phyloP scores from a whole-genome alignment of 441 rosid genomes.

The Macaranga tanarius region DNA sequence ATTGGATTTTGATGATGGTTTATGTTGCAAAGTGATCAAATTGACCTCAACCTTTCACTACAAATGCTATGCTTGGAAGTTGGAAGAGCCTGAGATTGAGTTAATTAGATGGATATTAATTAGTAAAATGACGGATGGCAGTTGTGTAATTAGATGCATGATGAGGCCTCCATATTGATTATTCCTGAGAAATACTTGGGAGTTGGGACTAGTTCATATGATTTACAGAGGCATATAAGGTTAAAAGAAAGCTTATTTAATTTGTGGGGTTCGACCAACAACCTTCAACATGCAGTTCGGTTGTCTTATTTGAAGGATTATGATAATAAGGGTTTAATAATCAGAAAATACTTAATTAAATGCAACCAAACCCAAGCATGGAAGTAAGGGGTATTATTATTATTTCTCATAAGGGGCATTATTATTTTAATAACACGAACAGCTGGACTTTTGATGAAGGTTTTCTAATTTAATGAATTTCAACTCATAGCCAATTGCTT shows the following conservation, averaged over 20 bases:
- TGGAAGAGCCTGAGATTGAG: not conserved
- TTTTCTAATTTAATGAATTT: conserved; percentile 22
- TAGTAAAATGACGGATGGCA: conserved; percentile 8
- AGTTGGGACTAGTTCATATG: conserved; percentile 3
- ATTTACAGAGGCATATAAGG: conserved; percentile 2
- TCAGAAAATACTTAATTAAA: not conserved
- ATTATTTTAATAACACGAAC: not conserved
- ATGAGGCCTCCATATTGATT: not conserved
- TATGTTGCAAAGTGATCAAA: too few species aligned
- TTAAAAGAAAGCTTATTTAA: not conserved
- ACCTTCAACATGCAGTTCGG: conserved; percentile 29
- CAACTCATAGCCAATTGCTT: conserved; percentile 24
- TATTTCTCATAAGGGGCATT: too few species aligned
- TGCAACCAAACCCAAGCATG: conserved; percentile 30
- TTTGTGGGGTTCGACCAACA: conserved; percentile 28
- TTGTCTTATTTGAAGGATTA: conserved; percentile 20
- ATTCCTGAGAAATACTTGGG: not conserved
- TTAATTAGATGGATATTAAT: not conserved
- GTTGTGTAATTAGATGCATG: conserved; percentile 22
- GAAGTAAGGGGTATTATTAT: not conserved
- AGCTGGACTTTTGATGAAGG: not conserved
- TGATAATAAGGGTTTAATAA: not conserved
- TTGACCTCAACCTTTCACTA: too few species aligned
- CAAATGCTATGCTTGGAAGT: too few species aligned
- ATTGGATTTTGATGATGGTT: too few species aligned